Percentiles rank a stretch among this genome's conserved stretches.
Conservation (phyloP, 805 yeast genomes). For the Hanseniaspora opuntiae region DNA sequence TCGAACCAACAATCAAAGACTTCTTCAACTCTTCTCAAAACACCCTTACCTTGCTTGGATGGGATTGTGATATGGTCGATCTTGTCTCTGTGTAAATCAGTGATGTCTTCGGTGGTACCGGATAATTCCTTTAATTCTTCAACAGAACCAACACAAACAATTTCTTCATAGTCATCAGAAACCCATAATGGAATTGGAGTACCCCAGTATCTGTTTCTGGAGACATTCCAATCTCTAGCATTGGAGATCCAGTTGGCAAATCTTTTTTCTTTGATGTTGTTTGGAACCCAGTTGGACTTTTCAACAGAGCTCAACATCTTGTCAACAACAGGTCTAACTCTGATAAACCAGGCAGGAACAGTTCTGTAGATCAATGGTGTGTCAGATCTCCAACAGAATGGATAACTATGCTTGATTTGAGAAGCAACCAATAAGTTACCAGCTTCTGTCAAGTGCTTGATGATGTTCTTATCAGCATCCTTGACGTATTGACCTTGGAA, state of each 20-base stretch:
- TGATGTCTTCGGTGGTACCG: slow-evolving; percentile 57
- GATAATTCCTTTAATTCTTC: slow-evolving; percentile 73
- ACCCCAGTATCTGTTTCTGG: slow-evolving; percentile 99
- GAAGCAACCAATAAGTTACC: slow-evolving; percentile 65
- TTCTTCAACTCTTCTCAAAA: slow-evolving; percentile 80
- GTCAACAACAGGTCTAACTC: slow-evolving; percentile 76
- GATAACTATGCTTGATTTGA: slow-evolving; percentile 90
- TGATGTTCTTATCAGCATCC: slow-evolving; percentile 86
- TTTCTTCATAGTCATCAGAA: slow-evolving; percentile 80
- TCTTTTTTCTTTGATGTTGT: slow-evolving; percentile 78
- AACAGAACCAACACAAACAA: slow-evolving; percentile 85
- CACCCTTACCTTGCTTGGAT: slow-evolving; percentile 77
- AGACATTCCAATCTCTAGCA: slow-evolving; percentile 98
- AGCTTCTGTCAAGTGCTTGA: slow-evolving; percentile 62
- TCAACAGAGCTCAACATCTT: slow-evolving; percentile 77
- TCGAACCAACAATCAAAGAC: slow-evolving; percentile 99
- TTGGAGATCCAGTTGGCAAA: slow-evolving; percentile 96
- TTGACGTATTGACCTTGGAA: slow-evolving; percentile 79
- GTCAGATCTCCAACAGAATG: slow-evolving; percentile 99
- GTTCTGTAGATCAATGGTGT: slow-evolving; percentile 92
- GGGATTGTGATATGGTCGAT: slow-evolving; percentile 91
- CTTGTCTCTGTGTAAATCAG: slow-evolving; percentile 85
- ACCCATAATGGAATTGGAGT: slow-evolving; percentile 98
- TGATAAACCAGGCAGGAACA: slow-evolving; percentile 97
- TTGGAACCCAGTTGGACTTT: slow-evolving; percentile 89